Evolutionary conservation across 148 eudicot genomes (phyloP).

Genomic region (Vaccinium macrocarpon): DNA sequence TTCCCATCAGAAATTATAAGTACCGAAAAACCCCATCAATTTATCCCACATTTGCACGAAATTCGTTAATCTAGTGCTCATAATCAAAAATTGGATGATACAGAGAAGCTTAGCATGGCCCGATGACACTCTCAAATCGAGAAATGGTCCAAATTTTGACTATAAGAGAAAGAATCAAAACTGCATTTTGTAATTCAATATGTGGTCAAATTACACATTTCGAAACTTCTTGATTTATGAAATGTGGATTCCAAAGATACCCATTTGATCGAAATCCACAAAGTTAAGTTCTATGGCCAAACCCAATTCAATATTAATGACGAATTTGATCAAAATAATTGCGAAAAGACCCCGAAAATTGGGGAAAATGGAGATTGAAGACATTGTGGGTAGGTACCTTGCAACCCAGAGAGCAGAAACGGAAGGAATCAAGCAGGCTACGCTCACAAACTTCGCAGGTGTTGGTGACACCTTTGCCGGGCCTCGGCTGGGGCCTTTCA

Average conservation of each 20-base stretch:
- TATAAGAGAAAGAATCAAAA: too few species aligned
- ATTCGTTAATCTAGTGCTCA: not conserved
- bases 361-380: not conserved
- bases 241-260: not conserved
- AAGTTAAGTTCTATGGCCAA: not conserved
- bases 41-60: not conserved
- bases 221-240: not conserved
- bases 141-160: too few species aligned
- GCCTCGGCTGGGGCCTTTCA: conserved; percentile 91
- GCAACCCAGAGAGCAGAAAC: conserved; percentile 92
- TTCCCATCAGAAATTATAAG: not conserved
- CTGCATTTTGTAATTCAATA: not conserved
- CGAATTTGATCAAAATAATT: not conserved
- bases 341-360: not conserved
- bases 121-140: too few species aligned
- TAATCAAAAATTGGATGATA: not conserved
- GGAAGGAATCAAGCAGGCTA: conserved; percentile 84
- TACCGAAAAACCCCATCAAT: not conserved
- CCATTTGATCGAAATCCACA: not conserved
- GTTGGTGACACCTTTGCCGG: conserved; percentile 89
- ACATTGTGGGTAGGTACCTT: conserved; percentile 43
- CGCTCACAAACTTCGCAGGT: conserved; percentile 85
- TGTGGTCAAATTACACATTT: not conserved
- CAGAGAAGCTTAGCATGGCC: too few species aligned
- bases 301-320: not conserved